Evolutionary conservation across 192 early-diverging fungal species (phyloP).

Genomic region (Rhizophagus clarus): DNA sequence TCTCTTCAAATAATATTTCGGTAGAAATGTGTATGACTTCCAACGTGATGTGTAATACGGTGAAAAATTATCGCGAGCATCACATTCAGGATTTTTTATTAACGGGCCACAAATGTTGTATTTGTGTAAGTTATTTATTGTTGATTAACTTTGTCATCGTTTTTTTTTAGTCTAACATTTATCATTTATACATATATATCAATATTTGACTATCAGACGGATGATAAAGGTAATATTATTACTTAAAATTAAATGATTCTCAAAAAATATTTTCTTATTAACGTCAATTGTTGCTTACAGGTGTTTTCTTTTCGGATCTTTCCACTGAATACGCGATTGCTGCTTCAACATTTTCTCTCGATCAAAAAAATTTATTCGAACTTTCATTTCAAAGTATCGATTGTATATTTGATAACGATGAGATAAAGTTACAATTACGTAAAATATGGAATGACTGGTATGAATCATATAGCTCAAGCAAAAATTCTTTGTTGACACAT

Average conservation of each 20-base stretch:
- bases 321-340: slow-evolving; percentile 44
- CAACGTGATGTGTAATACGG: slow-evolving; percentile 61
- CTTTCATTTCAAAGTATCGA: slow-evolving; percentile 44
- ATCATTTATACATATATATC: neutral
- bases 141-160: neutral
- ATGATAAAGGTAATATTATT: slow-evolving; percentile 40
- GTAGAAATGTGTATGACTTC: slow-evolving; percentile 69
- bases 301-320: slow-evolving; percentile 42
- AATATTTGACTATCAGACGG: slow-evolving; percentile 33
- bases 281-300: neutral
- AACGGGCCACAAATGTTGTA: slow-evolving; percentile 47
- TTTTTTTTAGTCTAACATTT: neutral
- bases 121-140: slow-evolving; percentile 47
- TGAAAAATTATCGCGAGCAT: slow-evolving; percentile 51
- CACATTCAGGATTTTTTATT: slow-evolving; percentile 51
- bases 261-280: neutral
- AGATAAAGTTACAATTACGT: slow-evolving; percentile 25
- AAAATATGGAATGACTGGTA: slow-evolving; percentile 8
- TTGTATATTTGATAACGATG: slow-evolving; percentile 43
- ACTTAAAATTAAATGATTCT: neutral
- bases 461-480: neutral
- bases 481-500: neutral
- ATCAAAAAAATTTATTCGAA: slow-evolving; percentile 41
- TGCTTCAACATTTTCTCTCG: slow-evolving; percentile 39
- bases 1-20: slow-evolving; percentile 44